phyloP scores from a whole-genome alignment of 345 rosid genomes.

The Hibiscus tridactylites region DNA sequence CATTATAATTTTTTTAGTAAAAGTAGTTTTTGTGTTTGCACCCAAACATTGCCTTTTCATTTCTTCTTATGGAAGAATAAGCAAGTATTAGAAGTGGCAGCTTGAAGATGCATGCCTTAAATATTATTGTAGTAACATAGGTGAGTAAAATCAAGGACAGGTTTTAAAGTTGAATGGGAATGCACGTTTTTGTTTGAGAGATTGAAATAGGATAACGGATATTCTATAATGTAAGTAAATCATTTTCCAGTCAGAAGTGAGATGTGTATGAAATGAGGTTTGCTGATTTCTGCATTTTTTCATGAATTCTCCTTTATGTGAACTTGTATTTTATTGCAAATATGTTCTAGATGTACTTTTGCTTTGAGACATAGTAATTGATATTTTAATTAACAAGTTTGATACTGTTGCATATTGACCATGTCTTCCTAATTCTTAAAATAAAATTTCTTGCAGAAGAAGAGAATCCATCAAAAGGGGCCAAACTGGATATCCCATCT shows the following conservation, averaged over 20 bases:
- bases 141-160: neutral
- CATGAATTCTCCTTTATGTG: neutral
- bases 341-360: neutral
- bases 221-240: neutral
- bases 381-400: neutral
- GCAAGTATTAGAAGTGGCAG: neutral
- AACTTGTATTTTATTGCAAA: neutral
- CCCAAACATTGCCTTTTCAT: neutral
- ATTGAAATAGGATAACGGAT: neutral
- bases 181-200: neutral
- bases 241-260: neutral
- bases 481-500: constrained; percentile 55
- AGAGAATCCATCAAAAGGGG: constrained; percentile 58
- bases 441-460: constrained; percentile 50
- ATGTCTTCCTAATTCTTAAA: neutral
- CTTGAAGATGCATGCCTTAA: neutral
- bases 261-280: neutral
- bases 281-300: neutral
- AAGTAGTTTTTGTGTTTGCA: neutral
- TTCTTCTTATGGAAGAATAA: neutral
- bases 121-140: neutral
- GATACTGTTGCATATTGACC: neutral
- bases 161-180: neutral
- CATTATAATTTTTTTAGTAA: neutral
- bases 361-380: neutral